phyloP scores from a whole-genome alignment of 129 eudicot species.

The Oenanthe sinensis region DNA sequence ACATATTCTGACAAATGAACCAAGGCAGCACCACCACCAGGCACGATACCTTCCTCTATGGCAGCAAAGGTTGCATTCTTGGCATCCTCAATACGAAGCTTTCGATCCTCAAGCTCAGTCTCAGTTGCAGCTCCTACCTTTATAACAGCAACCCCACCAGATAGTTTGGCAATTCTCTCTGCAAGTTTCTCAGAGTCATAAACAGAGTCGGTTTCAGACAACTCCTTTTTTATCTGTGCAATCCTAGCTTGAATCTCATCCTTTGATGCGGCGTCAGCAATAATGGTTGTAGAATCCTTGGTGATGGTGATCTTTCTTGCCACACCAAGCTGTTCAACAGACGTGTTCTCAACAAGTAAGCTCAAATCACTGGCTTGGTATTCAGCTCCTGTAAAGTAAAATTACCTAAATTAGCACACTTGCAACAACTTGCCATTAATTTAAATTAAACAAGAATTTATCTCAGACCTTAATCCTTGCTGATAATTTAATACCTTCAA shows the following conservation, averaged over 20 bases:
- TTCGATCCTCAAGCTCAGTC: constrained; percentile 75
- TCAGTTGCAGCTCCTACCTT: constrained; percentile 95
- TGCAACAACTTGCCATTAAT: neutral
- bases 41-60: constrained; percentile 84
- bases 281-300: constrained; percentile 68
- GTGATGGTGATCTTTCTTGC: constrained; percentile 61
- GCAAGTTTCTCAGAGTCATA: constrained; percentile 70
- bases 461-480: neutral
- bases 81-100: constrained; percentile 81
- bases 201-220: constrained; percentile 61
- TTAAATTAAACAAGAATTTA: neutral
- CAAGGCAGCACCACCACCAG: constrained; percentile 86
- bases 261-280: constrained; percentile 84
- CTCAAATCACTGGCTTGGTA: constrained; percentile 71
- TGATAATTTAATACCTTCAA: neutral
- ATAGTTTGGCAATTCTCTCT: constrained; percentile 70
- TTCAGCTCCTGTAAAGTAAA: constrained; percentile 52
- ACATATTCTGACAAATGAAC: constrained; percentile 61
- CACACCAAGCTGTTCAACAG: constrained; percentile 58
- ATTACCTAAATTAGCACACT: neutral
- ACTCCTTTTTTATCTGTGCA: constrained; percentile 60
- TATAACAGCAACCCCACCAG: constrained; percentile 82
- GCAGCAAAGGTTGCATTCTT: constrained; percentile 91
- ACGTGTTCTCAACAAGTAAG: constrained; percentile 45
- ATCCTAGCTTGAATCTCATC: constrained; percentile 75